These are phyloP conservation scores for Coemansia aciculifera DNA, from an alignment of 192 early-diverging fungal genomes.

Conservation along the genomic window DNA sequence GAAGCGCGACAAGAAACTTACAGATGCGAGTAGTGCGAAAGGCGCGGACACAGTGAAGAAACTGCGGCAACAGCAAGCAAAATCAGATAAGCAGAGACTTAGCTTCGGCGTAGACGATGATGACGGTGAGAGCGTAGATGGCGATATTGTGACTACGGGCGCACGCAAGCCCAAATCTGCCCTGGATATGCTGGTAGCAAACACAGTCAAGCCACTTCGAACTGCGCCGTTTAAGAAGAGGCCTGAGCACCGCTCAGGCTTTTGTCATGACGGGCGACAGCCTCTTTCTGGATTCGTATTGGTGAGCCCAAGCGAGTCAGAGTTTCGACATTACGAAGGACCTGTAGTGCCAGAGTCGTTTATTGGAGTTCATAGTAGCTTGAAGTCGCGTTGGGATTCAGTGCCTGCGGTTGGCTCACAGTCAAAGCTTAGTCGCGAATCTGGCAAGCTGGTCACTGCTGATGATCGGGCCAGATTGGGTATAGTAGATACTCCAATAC, in stretches of 20 bases:
- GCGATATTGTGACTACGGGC: not conserved
- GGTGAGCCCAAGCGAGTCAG: not conserved
- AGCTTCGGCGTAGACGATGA: conserved; percentile 34
- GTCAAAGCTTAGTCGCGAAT: conserved; percentile 4
- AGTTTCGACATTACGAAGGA: not conserved
- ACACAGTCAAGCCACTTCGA: not conserved
- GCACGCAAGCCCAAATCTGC: not conserved
- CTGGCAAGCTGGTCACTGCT: conserved; percentile 8
- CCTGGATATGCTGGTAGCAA: not conserved
- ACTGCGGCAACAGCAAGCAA: conserved; percentile 6
- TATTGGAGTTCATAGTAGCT: conserved; percentile 8
- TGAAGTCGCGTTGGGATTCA: conserved; percentile 23
- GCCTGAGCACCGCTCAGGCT: not conserved
- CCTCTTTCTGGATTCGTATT: conserved; percentile 30
- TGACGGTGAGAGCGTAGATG: not conserved
- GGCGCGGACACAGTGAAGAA: not conserved
- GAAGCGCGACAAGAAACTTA: not conserved
- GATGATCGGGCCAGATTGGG: conserved; percentile 13
- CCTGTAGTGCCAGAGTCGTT: conserved; percentile 21
- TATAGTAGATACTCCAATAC: conserved; percentile 7
- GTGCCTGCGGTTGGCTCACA: conserved; percentile 17
- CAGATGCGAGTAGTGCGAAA: not conserved
- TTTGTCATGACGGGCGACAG: conserved; percentile 17
- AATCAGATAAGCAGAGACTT: conserved; percentile 16
- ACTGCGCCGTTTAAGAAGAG: not conserved